Evolutionary conservation across 441 rosid species (phyloP).

Genomic region (Adansonia grandidieri): DNA sequence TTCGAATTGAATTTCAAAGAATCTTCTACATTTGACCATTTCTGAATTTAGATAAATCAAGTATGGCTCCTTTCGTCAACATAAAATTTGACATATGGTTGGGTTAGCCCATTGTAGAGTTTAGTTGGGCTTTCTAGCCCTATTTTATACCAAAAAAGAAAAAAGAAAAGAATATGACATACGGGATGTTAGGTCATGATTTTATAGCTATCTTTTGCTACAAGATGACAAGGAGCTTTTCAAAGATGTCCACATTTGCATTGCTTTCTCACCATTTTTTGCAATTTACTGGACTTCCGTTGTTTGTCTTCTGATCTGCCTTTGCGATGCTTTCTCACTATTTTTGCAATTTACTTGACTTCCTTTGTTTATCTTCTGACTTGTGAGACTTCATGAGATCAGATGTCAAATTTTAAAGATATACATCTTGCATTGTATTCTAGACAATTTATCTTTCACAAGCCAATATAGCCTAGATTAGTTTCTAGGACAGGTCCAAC

Average conservation of each 20-base stretch:
- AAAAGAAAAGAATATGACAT: not conserved
- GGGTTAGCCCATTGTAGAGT: not conserved
- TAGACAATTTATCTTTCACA: not conserved
- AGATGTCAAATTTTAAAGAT: not conserved
- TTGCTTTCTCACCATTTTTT: not conserved
- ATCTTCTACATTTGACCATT: not conserved
- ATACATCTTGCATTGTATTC: not conserved
- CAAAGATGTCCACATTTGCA: slow-evolving; percentile 2
- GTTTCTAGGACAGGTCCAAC: slow-evolving; percentile 9
- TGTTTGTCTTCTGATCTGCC: not conserved
- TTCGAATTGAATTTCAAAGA: slow-evolving; percentile 12
- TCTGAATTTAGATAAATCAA: not conserved
- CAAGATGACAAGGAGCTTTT: slow-evolving; percentile 4
- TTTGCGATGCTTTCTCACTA: slow-evolving; percentile 4
- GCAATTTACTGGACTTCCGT: not conserved
- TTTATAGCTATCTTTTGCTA: slow-evolving; percentile 7
- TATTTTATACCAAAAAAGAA: not conserved
- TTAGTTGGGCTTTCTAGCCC: not conserved
- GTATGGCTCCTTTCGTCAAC: slow-evolving; percentile 1
- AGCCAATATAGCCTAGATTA: not conserved
- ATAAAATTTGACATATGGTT: slow-evolving; percentile 2
- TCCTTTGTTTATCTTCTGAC: not conserved
- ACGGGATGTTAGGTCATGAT: not conserved
- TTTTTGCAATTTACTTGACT: slow-evolving; percentile 7
- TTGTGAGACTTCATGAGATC: not conserved